phyloP scores from a whole-genome alignment of 78 protist species.

The Dictyostelium discoideum region DNA sequence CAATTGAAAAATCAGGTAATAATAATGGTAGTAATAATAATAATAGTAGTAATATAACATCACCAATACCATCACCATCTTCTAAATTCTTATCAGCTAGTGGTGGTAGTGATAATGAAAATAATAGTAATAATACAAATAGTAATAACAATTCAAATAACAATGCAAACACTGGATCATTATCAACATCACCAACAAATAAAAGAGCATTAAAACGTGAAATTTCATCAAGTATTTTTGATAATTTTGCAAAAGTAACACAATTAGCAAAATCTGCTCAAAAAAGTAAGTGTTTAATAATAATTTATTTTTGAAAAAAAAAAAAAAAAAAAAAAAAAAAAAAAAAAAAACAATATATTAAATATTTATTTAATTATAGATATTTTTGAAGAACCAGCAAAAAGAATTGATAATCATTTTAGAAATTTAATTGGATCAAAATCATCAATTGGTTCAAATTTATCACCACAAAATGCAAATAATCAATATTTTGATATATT shows the following conservation, averaged over 20 bases:
- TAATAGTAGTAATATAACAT: neutral
- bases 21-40: too few relatives aligned
- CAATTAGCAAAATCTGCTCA: conserved; percentile 69
- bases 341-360: neutral
- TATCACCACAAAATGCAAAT: conserved; percentile 43
- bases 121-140: too few relatives aligned
- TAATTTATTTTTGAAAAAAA: neutral
- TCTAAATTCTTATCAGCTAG: neutral
- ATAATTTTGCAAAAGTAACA: conserved; percentile 62
- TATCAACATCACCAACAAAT: conserved; percentile 28
- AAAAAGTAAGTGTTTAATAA: conserved; percentile 25
- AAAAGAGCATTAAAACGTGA: conserved; percentile 28
- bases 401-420: conserved; percentile 70
- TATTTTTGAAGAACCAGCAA: conserved; percentile 76
- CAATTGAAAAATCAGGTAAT: neutral
- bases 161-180: neutral
- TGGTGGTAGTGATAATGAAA: conserved; percentile 11
- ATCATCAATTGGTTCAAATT: neutral
- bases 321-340: neutral
- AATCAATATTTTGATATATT: neutral
- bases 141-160: neutral
- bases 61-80: conserved; percentile 47
- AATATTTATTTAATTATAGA: too few relatives aligned
- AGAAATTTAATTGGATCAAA: conserved; percentile 57
- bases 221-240: conserved; percentile 46